Evolutionary conservation across 148 eudicot genomes (phyloP).

Genomic region (Rhododendron simsii): DNA sequence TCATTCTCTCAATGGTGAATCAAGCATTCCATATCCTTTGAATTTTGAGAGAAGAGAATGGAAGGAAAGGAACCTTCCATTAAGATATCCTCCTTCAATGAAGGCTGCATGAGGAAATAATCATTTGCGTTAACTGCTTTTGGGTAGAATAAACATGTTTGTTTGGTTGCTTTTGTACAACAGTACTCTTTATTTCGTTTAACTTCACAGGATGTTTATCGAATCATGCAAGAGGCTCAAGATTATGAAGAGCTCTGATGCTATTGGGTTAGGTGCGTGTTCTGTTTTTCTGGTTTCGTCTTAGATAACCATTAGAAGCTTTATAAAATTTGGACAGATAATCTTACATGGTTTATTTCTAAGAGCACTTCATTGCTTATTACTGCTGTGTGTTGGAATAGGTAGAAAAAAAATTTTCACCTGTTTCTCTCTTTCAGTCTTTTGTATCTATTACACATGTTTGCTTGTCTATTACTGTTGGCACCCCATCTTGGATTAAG

Average conservation of each 20-base stretch:
- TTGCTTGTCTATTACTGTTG: not conserved
- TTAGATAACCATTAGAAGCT: not conserved
- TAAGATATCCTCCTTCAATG: not conserved
- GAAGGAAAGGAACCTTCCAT: not conserved
- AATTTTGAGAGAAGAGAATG: not conserved
- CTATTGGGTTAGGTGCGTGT: slow-evolving; percentile 62
- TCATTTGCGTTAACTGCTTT: not conserved
- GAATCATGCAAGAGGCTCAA: slow-evolving; percentile 72
- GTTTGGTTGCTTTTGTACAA: not conserved
- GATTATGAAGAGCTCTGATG: slow-evolving; percentile 82
- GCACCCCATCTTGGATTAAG: not conserved
- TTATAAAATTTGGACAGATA: not conserved
- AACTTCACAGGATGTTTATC: slow-evolving; percentile 57
- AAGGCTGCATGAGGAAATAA: not conserved
- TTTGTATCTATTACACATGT: not conserved
- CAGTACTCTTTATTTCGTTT: not conserved
- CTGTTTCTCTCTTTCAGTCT: no score
- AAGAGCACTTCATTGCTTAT: not conserved
- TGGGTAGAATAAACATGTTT: not conserved
- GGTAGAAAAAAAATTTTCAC: not conserved
- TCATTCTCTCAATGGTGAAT: not conserved
- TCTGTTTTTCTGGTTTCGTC: not conserved
- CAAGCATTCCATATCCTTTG: not conserved
- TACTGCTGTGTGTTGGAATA: not conserved
- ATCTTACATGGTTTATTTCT: not conserved